Percentiles rank a stretch among this genome's conserved stretches.
Evolutionary conservation across 164 flowering plant genomes (phyloP).

Genomic region (Magnolia officinalis): DNA sequence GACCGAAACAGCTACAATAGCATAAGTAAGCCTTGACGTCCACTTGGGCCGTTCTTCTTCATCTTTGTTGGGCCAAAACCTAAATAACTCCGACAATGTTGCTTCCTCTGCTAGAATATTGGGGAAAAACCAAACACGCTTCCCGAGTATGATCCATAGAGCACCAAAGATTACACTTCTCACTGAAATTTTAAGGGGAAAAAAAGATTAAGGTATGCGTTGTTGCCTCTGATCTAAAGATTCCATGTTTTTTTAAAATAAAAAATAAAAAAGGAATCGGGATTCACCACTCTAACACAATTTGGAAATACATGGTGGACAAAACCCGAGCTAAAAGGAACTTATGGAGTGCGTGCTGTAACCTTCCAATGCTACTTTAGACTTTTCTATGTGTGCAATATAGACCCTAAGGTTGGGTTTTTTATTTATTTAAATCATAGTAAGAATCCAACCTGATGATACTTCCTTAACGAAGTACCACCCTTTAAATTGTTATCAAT

Average conservation of each 20-base stretch:
- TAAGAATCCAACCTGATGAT: not conserved
- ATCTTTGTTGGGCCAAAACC: conserved; percentile 94
- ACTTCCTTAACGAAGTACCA: not conserved
- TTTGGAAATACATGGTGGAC: not conserved
- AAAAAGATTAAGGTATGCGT: not conserved
- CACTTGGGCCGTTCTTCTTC: conserved; percentile 92
- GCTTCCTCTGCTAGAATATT: conserved; percentile 99
- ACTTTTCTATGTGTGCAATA: too few species aligned
- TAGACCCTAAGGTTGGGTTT: too few species aligned
- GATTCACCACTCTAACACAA: not conserved
- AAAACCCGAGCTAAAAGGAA: not conserved
- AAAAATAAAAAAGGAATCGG: not conserved
- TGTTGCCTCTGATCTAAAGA: not conserved
- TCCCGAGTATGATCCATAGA: conserved; percentile 73
- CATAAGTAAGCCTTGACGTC: conserved; percentile 84
- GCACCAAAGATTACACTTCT: conserved; percentile 73
- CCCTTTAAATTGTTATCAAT: not conserved
- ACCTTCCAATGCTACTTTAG: too few species aligned
- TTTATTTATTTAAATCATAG: not conserved
- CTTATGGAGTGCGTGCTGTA: not conserved
- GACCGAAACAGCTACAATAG: conserved; percentile 55
- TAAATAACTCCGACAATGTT: conserved; percentile 82
- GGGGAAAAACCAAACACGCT: conserved; percentile 93
- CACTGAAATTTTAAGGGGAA: conserved; percentile 44
- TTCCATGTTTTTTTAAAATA: too few species aligned